A percentile compares a stretch with the other conserved stretches of the same genome.
Conservation (phyloP, 140 eudicot genomes). For the Oenanthe javanica region DNA sequence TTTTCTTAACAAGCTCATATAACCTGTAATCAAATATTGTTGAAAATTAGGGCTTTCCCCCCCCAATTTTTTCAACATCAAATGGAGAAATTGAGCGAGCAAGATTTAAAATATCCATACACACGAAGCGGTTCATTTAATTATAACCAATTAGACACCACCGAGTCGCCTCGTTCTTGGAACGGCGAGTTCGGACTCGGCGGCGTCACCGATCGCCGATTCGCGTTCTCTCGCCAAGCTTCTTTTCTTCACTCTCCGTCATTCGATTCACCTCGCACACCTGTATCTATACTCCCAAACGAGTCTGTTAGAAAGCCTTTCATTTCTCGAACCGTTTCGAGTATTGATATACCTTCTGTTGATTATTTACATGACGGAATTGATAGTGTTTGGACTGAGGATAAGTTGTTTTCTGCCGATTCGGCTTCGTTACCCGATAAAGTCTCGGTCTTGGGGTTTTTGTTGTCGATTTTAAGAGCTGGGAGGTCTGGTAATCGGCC, state of each 20-base stretch:
- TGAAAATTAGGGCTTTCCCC: neutral
- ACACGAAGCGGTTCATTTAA: neutral
- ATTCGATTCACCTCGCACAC: slow-evolving; percentile 35
- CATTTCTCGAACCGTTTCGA: slow-evolving; percentile 51
- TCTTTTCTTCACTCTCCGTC: slow-evolving; percentile 36
- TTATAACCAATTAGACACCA: slow-evolving; percentile 38
- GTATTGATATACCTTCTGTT: slow-evolving; percentile 46
- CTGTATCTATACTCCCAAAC: slow-evolving; percentile 24
- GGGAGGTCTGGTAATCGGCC: slow-evolving; percentile 61
- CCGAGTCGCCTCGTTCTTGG: slow-evolving; percentile 59
- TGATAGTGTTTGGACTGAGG: slow-evolving; percentile 27
- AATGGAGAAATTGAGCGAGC: slow-evolving; percentile 24
- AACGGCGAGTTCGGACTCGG: slow-evolving; percentile 37
- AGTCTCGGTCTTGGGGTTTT: slow-evolving; percentile 21
- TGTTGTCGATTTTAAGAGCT: slow-evolving; percentile 26
- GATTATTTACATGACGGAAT: slow-evolving; percentile 24
- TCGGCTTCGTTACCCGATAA: slow-evolving; percentile 1
- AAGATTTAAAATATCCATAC: slow-evolving; percentile 18
- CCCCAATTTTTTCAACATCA: neutral
- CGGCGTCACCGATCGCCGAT: slow-evolving; percentile 61
- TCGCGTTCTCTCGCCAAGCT: slow-evolving; percentile 69
- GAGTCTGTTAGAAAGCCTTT: slow-evolving; percentile 29
- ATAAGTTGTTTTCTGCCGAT: slow-evolving; percentile 7
- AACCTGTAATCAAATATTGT: too few species aligned
- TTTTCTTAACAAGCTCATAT: too few species aligned